A percentile compares a stretch with the other conserved stretches of the same genome.
These are phyloP conservation scores for Lanmaoa pseudosensibilis DNA, from an alignment of 768 basidiomycete genomes.

Conservation along the genomic window DNA sequence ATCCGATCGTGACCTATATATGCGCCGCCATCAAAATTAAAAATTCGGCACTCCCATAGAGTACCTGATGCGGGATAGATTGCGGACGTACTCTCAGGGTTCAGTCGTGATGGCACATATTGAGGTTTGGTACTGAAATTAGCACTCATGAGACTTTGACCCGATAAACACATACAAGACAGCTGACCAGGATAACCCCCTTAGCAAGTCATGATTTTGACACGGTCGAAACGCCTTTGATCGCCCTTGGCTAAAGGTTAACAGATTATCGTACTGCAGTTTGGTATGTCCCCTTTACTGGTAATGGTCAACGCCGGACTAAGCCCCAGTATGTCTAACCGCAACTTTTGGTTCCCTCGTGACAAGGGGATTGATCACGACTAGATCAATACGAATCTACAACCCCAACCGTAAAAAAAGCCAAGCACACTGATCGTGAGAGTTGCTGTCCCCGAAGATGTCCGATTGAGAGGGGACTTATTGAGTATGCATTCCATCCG, in stretches of 20 bases:
- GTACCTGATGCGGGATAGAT: constrained; percentile 17
- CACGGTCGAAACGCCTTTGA: neutral
- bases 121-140: constrained; percentile 12
- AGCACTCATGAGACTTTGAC: constrained; percentile 11
- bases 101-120: constrained; percentile 15
- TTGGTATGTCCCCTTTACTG: constrained; percentile 2
- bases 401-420: neutral
- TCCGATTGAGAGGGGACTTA: neutral
- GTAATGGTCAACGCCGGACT: neutral
- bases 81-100: constrained; percentile 17
- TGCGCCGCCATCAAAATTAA: constrained; percentile 14
- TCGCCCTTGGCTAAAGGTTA: constrained; percentile 10
- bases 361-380: constrained; percentile 1
- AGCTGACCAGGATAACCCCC: constrained; percentile 27
- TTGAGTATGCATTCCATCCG: neutral
- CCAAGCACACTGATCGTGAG: neutral
- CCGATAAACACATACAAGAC: constrained; percentile 24
- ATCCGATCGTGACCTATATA: neutral
- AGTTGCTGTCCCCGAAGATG: neutral
- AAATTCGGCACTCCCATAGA: constrained; percentile 7
- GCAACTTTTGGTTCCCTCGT: neutral
- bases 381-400: neutral
- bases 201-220: constrained; percentile 16
- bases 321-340: neutral
- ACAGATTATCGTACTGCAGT: constrained; percentile 3